Percentiles rank a stretch among this genome's conserved stretches.
Conservation (phyloP, 1,284 basidiomycete genomes). For the Malassezia restricta region DNA sequence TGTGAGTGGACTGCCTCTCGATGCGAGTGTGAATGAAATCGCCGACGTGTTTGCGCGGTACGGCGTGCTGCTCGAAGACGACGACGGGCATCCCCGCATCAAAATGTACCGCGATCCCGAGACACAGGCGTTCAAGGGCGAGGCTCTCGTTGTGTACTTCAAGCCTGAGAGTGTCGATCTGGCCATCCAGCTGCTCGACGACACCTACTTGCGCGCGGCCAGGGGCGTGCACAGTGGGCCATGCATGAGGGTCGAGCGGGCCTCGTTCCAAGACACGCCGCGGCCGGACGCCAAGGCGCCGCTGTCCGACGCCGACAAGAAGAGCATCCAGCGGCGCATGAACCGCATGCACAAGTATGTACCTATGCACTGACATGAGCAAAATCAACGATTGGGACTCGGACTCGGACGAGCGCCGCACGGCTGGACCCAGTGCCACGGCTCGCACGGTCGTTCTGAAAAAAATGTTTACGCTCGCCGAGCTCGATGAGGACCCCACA, state of each 20-base stretch:
- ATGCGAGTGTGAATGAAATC: conserved; percentile 65
- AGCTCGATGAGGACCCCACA: conserved; percentile 74
- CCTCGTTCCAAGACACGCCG: conserved; percentile 56
- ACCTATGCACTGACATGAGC: conserved; percentile 1
- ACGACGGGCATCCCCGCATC: conserved; percentile 71
- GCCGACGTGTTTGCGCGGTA: conserved; percentile 72
- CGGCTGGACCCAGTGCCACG: background rate
- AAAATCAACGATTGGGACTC: conserved; percentile 43
- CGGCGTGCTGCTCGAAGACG: conserved; percentile 82
- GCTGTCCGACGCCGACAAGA: conserved; percentile 13
- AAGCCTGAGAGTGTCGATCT: conserved; percentile 86
- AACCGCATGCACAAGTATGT: conserved; percentile 13
- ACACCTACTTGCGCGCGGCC: conserved; percentile 78
- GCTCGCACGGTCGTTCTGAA: conserved; percentile 25
- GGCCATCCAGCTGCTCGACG: conserved; percentile 75
- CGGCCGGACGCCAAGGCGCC: background rate
- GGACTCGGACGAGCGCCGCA: conserved; percentile 16
- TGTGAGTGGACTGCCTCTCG: conserved; percentile 69
- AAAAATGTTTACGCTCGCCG: conserved; percentile 81
- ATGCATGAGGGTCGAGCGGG: conserved; percentile 65
- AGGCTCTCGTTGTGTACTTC: conserved; percentile 91
- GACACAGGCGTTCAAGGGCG: conserved; percentile 81
- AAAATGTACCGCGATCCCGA: conserved; percentile 70
- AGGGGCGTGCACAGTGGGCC: conserved; percentile 52
- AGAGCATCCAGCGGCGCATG: conserved; percentile 12